These are phyloP conservation scores for Aspergillus novoparasiticus DNA, from an alignment of 2,329 filamentous ascomycete genomes.

Conservation along the genomic window DNA sequence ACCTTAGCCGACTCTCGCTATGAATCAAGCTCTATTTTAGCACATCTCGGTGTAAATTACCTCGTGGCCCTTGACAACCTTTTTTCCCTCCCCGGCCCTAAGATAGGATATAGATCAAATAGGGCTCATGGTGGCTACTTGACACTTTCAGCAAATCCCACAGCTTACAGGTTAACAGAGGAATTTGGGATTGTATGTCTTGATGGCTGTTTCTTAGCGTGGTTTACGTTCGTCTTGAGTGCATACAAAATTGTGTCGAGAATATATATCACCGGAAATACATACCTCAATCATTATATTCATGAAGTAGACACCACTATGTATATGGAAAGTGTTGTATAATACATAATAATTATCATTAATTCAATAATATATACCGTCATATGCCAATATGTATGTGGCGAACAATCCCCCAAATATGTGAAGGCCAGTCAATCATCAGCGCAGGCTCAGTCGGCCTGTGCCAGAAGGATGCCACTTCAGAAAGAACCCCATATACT, in stretches of 20 bases:
- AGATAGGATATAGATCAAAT: not conserved
- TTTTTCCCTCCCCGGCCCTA: not conserved
- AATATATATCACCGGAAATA: not conserved
- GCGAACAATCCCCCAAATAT: not conserved
- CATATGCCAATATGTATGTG: conserved; percentile 9
- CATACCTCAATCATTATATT: not conserved
- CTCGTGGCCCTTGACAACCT: not conserved
- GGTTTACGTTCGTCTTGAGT: too few species aligned
- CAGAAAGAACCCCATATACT: not conserved
- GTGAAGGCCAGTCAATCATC: not conserved
- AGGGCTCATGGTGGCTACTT: not conserved
- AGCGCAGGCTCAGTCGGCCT: not conserved
- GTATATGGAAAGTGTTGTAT: not conserved
- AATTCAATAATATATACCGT: conserved; percentile 6
- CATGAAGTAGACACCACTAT: not conserved
- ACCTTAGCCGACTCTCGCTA: conserved; percentile 20
- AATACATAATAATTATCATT: conserved; percentile 8
- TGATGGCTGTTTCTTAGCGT: not conserved
- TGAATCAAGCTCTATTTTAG: conserved; percentile 3
- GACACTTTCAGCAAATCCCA: not conserved
- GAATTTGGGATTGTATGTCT: not conserved
- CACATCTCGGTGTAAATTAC: not conserved
- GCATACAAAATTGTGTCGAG: not conserved
- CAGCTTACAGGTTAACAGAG: not conserved
- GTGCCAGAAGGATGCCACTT: not conserved